Conservation (phyloP, 1,284 basidiomycete genomes). For the Microstroma glucosiphilum region DNA sequence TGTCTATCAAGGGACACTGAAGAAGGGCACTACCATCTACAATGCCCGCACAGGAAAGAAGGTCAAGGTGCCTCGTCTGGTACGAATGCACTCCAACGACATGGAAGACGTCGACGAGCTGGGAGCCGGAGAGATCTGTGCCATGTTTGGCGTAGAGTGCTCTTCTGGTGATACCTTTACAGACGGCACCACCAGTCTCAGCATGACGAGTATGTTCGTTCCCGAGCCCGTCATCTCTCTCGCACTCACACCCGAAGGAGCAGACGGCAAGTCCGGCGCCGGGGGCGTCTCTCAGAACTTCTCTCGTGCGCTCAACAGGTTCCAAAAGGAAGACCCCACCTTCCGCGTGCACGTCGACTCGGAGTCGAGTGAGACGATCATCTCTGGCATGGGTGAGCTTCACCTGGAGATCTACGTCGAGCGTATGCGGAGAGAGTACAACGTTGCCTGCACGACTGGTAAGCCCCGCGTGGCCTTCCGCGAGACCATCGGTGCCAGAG, state of each 20-base stretch:
- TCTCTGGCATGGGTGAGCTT: constrained; percentile 98
- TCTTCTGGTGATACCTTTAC: constrained; percentile 98
- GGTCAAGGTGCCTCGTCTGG: constrained; percentile 94
- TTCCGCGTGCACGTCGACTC: constrained; percentile 94
- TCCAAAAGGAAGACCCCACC: constrained; percentile 98
- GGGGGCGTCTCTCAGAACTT: constrained; percentile 60
- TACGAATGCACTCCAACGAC: constrained; percentile 97
- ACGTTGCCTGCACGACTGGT: constrained; percentile 85
- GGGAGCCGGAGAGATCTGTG: constrained; percentile 98
- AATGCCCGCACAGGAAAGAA: constrained; percentile 94
- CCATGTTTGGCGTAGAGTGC: constrained; percentile 98
- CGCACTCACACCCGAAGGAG: constrained; percentile 81
- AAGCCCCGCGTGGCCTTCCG: constrained; percentile 96
- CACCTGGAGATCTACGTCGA: constrained; percentile 99
- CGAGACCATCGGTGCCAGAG: constrained; percentile 78
- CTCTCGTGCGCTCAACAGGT: constrained; percentile 90
- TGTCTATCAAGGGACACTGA: constrained; percentile 92
- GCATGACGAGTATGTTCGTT: constrained; percentile 89
- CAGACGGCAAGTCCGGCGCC: constrained; percentile 64
- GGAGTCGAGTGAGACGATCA: constrained; percentile 98
- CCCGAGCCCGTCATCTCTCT: constrained; percentile 98
- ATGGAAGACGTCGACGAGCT: constrained; percentile 97
- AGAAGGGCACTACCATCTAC: constrained; percentile 76
- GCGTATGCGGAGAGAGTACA: constrained; percentile 96
- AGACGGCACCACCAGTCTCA: constrained; percentile 46